Evolutionary conservation across 1,284 basidiomycete genomes (phyloP).

Genomic region (Lentinula novae-zelandiae): DNA sequence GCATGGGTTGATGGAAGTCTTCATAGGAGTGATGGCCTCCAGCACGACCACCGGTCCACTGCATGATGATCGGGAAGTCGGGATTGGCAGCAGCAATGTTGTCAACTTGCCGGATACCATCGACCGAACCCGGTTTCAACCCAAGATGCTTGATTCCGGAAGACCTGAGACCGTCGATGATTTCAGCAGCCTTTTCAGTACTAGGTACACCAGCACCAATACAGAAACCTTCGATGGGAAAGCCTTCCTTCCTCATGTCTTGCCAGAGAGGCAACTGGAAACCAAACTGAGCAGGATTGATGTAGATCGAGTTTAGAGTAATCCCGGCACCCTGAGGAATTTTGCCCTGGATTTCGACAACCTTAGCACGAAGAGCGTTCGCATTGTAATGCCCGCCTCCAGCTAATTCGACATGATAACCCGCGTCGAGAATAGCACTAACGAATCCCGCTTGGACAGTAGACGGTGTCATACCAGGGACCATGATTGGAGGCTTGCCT

Average conservation of each 20-base stretch:
- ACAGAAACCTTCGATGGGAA: constrained; percentile 97
- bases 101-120: constrained; percentile 95
- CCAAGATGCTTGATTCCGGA: constrained; percentile 93
- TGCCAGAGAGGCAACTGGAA: constrained; percentile 99
- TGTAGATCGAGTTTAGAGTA: constrained; percentile 94
- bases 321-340: constrained; percentile 87
- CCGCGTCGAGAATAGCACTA: constrained; percentile 87
- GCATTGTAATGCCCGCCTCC: constrained; percentile 97
- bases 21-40: constrained; percentile 98
- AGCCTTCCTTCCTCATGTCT: constrained; percentile 93
- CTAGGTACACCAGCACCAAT: constrained; percentile 95
- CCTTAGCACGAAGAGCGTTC: constrained; percentile 83
- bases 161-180: constrained; percentile 73
- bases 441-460: constrained; percentile 94
- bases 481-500: constrained; percentile 97
- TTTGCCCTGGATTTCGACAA: constrained; percentile 82
- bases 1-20: constrained; percentile 96
- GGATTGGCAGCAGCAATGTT: constrained; percentile 95
- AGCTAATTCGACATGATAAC: constrained; percentile 95
- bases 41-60: constrained; percentile 99
- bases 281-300: constrained; percentile 95
- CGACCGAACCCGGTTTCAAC: constrained; percentile 97
- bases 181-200: constrained; percentile 91
- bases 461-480: constrained; percentile 96
- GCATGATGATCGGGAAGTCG: constrained; percentile 96